Conservation (phyloP, 2,329 filamentous ascomycete species). For the Paramyrothecium sp. region DNA sequence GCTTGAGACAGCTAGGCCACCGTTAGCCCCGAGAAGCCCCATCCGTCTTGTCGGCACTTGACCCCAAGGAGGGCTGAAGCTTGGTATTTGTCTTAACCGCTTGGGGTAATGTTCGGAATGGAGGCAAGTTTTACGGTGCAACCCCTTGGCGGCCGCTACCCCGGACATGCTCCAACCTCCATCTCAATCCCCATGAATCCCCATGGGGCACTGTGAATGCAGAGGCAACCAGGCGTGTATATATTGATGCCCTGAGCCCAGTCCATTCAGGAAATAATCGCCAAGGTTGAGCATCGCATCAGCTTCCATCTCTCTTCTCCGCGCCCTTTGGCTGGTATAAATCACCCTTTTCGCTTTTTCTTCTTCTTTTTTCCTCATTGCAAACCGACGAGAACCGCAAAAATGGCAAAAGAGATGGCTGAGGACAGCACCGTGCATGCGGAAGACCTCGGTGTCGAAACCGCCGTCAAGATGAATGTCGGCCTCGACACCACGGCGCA, state of each 20-base stretch:
- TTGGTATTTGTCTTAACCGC: conserved; percentile 7
- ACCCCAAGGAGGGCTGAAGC: conserved; percentile 9
- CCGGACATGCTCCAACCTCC: background rate
- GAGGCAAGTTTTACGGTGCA: background rate
- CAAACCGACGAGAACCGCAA: background rate
- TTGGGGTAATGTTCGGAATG: conserved; percentile 17
- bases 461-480: conserved; percentile 5
- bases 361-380: background rate
- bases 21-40: background rate
- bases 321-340: background rate
- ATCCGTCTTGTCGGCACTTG: background rate
- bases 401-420: background rate
- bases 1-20: too few species aligned
- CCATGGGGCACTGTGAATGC: background rate
- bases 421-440: background rate
- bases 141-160: background rate
- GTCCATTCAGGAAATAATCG: background rate
- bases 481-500: conserved; percentile 3
- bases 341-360: background rate
- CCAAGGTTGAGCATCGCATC: background rate
- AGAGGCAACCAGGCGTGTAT: background rate
- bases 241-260: background rate
- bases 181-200: background rate
- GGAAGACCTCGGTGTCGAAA: conserved; percentile 1
- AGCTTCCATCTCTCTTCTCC: background rate